These are phyloP conservation scores for Colletotrichum camelliae DNA, from an alignment of 2,329 filamentous ascomycete genomes.

Conservation along the genomic window DNA sequence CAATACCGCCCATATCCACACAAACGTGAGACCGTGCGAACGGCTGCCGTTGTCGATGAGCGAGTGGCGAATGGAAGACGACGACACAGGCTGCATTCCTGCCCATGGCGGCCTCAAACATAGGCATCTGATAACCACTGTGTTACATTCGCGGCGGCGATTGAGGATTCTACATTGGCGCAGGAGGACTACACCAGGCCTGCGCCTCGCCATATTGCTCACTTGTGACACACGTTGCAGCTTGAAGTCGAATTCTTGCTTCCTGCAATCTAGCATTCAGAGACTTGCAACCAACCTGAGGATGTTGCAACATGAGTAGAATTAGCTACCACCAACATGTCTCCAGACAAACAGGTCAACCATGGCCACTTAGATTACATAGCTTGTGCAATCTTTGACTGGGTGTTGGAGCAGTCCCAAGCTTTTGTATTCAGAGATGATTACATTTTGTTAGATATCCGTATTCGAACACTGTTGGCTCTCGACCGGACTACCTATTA, in stretches of 20 bases:
- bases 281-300: not conserved
- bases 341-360: too few species aligned
- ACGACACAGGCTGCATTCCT: not conserved
- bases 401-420: too few species aligned
- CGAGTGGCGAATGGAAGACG: not conserved
- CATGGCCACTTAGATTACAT: not conserved
- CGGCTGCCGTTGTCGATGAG: not conserved
- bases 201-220: not conserved
- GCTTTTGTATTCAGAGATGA: too few species aligned
- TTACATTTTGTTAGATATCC: too few species aligned
- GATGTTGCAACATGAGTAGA: not conserved
- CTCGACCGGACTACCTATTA: too few species aligned
- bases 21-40: not conserved
- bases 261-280: too few species aligned
- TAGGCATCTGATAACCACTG: not conserved
- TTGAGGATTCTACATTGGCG: not conserved
- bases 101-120: not conserved
- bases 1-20: not conserved
- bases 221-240: too few species aligned
- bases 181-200: not conserved
- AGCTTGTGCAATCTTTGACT: not conserved
- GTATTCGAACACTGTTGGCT: too few species aligned
- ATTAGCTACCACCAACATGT: not conserved
- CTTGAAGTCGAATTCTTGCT: too few species aligned
- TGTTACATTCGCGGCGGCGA: not conserved